These are phyloP conservation scores for Kodamaea ohmeri DNA, from an alignment of 1,139 yeast species.

Conservation along the genomic window DNA sequence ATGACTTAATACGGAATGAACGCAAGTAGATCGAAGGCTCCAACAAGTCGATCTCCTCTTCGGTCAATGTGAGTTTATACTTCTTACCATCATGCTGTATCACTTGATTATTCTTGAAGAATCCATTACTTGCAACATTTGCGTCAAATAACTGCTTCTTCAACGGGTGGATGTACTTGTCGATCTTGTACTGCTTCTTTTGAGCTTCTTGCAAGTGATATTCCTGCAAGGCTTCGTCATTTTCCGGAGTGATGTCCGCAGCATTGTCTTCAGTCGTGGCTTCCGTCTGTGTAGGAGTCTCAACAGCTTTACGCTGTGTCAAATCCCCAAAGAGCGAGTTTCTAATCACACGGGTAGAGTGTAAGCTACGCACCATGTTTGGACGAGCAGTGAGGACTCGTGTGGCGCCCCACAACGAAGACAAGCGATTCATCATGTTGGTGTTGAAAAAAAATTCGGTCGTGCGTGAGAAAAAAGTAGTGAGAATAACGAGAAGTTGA, in stretches of 20 bases:
- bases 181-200: slow-evolving; percentile 28
- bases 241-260: slow-evolving; percentile 22
- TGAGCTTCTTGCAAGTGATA: slow-evolving; percentile 32
- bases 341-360: slow-evolving; percentile 14
- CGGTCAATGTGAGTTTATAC: slow-evolving; percentile 57
- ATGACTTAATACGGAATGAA: slow-evolving; percentile 77
- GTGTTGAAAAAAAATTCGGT: background rate
- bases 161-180: slow-evolving; percentile 62
- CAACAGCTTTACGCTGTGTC: slow-evolving; percentile 20
- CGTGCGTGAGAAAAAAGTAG: background rate
- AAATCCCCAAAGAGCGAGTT: slow-evolving; percentile 28
- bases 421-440: slow-evolving; percentile 1
- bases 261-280: slow-evolving; percentile 12
- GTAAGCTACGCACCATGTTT: slow-evolving; percentile 5
- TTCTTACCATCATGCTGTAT: slow-evolving; percentile 47
- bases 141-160: slow-evolving; percentile 62
- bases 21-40: slow-evolving; percentile 82
- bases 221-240: slow-evolving; percentile 36
- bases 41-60: slow-evolving; percentile 67
- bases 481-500: too few relatives aligned
- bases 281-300: slow-evolving; percentile 12
- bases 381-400: background rate
- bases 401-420: background rate
- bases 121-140: slow-evolving; percentile 67
- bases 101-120: slow-evolving; percentile 62